A percentile compares a stretch with the other conserved stretches of the same genome.
Conservation (phyloP, 164 flowering plant genomes). For the Macadamia integrifolia region DNA sequence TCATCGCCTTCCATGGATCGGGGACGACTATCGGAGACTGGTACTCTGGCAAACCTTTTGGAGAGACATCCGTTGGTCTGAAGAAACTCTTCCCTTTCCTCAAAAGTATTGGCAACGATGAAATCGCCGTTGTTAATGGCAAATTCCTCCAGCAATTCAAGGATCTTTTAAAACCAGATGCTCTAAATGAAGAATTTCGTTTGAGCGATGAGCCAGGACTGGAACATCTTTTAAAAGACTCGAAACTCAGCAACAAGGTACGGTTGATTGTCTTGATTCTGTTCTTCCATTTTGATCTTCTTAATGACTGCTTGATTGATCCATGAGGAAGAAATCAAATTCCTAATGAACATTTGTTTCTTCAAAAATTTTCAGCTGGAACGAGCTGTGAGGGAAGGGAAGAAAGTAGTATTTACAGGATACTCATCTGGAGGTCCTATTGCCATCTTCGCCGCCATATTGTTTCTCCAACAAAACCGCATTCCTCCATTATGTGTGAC, state of each 20-base stretch:
- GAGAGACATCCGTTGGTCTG: constrained; percentile 30
- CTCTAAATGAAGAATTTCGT: not conserved
- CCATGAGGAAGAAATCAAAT: not conserved
- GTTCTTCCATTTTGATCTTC: too few species aligned
- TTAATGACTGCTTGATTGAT: not conserved
- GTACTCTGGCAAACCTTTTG: constrained; percentile 34
- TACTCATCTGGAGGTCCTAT: constrained; percentile 71
- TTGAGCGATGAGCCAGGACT: too few species aligned
- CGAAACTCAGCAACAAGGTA: constrained; percentile 40
- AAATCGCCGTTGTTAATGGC: constrained; percentile 39
- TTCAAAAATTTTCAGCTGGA: constrained; percentile 39
- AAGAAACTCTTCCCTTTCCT: constrained; percentile 40
- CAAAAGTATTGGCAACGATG: constrained; percentile 37
- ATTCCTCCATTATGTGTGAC: constrained; percentile 50
- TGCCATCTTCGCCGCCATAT: constrained; percentile 57
- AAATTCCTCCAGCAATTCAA: constrained; percentile 46
- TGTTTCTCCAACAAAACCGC: constrained; percentile 44
- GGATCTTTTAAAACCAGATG: constrained; percentile 6
- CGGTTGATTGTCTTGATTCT: too few species aligned
- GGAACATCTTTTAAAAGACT: too few species aligned
- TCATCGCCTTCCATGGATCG: constrained; percentile 48
- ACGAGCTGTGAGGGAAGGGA: constrained; percentile 34
- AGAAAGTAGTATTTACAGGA: constrained; percentile 62
- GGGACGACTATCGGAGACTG: constrained; percentile 40
- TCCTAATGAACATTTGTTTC: not conserved